Base-by-base conservation (phyloP, 805 yeast genomes). In the Sugiyamaella chiloensis region DNA sequence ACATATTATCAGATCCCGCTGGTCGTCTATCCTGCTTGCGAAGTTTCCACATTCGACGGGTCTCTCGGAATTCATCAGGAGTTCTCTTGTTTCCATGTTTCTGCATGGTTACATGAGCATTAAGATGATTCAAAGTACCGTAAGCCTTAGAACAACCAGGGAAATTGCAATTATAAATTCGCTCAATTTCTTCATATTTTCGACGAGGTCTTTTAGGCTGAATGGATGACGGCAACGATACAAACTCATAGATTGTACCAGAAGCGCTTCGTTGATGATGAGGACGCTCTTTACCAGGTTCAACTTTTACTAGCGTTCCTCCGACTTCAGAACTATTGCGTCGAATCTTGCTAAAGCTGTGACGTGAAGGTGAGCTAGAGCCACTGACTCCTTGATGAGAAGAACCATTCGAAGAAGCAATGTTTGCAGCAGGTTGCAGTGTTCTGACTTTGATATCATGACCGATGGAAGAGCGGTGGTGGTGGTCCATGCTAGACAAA, bases 111-210 rank as follows among this genome's bases (percentile, higher is more conserved):
- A 79, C 75, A 57, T 79, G 84, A 11, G 81, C 78, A 54, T 79
- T 79, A 29, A 79, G 62, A 58, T 79, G 84, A 58, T 79, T 79
- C 34, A 79, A 66, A 3, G 84, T 79, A 11, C 84, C 84, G 56
- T 79, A 79, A 6, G 77, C 74, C 61, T 79, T 79, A 5, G 67
- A 62, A 51, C 84, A 79, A 8, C 67, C 68, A 21, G 64, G 62
- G 53, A 58, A 72, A 44, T 68, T 75, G 59, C 84, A 79, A 19
- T 63, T 66, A 60, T 79, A 79, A 3, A 77, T 54, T 40, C 84
- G 69, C 50, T 76, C 80, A 57, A 79, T 76, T 57, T 79, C 83
- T 46, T 74, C 72, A 42, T 74, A 77, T 48, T 72, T 74, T 43
- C 82, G 67, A 50, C 84, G 68, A 14, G 77, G 79, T 40, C 84